Conservation (phyloP, 352 stramenopile species). For the Albugo candida region DNA sequence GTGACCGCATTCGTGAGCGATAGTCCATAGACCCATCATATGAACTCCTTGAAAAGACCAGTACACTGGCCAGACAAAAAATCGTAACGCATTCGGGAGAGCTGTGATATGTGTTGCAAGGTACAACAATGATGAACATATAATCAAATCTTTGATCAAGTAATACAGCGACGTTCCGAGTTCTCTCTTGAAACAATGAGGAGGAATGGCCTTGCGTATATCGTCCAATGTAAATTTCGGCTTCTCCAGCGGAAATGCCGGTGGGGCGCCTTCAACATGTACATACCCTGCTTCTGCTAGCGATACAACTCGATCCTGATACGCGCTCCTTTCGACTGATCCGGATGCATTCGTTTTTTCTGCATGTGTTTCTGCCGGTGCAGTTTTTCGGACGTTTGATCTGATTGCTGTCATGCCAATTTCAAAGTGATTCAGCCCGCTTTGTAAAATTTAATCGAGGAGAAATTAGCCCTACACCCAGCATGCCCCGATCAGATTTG, state of each 20-base stretch:
- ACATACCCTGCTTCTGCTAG: constrained; percentile 53
- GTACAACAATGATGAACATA: constrained; percentile 82
- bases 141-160: constrained; percentile 79
- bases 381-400: too few species aligned
- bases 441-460: too few species aligned
- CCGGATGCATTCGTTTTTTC: too few species aligned
- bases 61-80: constrained; percentile 86
- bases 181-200: constrained; percentile 93
- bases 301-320: too few species aligned
- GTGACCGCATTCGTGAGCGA: constrained; percentile 96
- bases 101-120: constrained; percentile 55
- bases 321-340: too few species aligned
- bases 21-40: constrained; percentile 93
- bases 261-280: constrained; percentile 50
- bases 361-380: too few species aligned
- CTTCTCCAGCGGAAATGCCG: constrained; percentile 58
- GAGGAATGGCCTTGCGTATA: constrained; percentile 79
- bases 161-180: constrained; percentile 83
- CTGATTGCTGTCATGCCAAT: too few species aligned
- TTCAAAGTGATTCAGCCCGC: too few species aligned
- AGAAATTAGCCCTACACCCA: too few species aligned
- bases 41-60: constrained; percentile 95
- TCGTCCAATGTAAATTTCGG: constrained; percentile 80
- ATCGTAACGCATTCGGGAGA: constrained; percentile 15
- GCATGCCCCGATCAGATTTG: too few species aligned